Percentiles rank a stretch among this genome's conserved stretches.
These are phyloP conservation scores for Termitomyces sp. DNA, from an alignment of 768 basidiomycete species.

Conservation along the genomic window DNA sequence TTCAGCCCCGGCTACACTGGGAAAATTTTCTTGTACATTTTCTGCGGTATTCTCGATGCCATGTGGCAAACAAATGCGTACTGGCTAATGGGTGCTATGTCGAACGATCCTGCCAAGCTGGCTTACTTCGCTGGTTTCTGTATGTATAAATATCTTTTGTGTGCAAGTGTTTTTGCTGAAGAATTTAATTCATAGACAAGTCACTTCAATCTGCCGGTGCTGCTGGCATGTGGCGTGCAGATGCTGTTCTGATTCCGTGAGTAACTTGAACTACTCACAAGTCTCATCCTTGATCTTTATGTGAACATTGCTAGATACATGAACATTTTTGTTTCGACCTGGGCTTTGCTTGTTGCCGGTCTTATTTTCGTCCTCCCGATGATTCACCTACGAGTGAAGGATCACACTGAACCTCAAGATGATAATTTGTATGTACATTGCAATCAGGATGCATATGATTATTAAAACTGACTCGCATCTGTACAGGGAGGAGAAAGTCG, in stretches of 20 bases:
- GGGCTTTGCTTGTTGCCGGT: constrained; percentile 63
- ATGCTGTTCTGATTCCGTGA: constrained; percentile 59
- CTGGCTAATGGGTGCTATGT: constrained; percentile 87
- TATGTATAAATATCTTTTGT: constrained; percentile 31
- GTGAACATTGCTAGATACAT: constrained; percentile 41
- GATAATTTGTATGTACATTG: constrained; percentile 43
- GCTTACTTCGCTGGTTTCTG: constrained; percentile 83
- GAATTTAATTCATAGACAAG: constrained; percentile 45
- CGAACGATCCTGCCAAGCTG: constrained; percentile 76
- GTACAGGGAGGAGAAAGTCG: constrained; percentile 3
- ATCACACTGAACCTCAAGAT: constrained; percentile 51
- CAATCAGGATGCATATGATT: constrained; percentile 13
- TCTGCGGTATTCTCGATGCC: constrained; percentile 73
- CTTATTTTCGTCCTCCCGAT: constrained; percentile 68
- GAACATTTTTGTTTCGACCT: constrained; percentile 73
- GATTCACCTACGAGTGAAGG: constrained; percentile 66
- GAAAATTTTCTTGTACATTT: constrained; percentile 62
- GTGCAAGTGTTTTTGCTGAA: neutral
- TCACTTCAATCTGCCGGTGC: constrained; percentile 77
- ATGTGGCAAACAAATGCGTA: constrained; percentile 86
- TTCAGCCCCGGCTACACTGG: constrained; percentile 51
- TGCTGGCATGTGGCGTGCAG: constrained; percentile 70
- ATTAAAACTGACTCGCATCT: neutral
- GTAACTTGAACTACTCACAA: constrained; percentile 22
- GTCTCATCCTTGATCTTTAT: neutral